Percentiles rank a stretch among this genome's conserved stretches.
Conservation (phyloP, 441 rosid genomes). For the Dalechampia spathulata region DNA sequence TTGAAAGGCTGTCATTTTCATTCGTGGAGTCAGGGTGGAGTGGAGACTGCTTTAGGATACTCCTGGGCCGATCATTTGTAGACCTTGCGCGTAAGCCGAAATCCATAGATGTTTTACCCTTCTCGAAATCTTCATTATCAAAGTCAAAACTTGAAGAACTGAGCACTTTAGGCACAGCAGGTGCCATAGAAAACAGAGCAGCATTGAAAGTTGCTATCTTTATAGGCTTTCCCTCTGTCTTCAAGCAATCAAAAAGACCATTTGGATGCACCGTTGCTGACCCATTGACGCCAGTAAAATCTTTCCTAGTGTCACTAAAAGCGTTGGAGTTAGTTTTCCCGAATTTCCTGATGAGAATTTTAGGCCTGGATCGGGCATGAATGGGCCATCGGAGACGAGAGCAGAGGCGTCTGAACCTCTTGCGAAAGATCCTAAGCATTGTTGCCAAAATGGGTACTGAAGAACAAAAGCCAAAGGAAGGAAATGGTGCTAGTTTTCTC, state of each 20-base stretch:
- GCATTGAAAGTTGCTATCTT: conserved; percentile 82
- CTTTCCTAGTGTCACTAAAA: conserved; percentile 9
- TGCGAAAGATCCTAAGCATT: conserved; percentile 49
- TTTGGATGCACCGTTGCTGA: conserved; percentile 40
- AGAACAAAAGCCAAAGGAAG: conserved; percentile 1
- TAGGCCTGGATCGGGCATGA: conserved; percentile 40
- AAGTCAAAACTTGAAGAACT: conserved; percentile 24
- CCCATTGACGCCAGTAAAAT: conserved; percentile 9
- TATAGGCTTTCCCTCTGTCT: conserved; percentile 37
- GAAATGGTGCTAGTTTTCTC: too few species aligned
- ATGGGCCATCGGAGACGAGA: conserved; percentile 61
- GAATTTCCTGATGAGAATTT: conserved; percentile 33
- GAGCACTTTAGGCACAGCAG: conserved; percentile 47
- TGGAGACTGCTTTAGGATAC: conserved; percentile 79
- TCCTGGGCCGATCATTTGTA: conserved; percentile 46
- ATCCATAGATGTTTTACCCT: conserved; percentile 10
- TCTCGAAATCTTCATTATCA: conserved; percentile 21
- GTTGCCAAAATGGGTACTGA: conserved; percentile 5
- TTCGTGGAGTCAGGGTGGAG: conserved; percentile 31
- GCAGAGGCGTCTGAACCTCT: conserved; percentile 43
- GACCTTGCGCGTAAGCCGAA: conserved; percentile 39
- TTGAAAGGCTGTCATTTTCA: conserved; percentile 21
- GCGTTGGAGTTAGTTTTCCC: conserved; percentile 27
- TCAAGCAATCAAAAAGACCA: conserved; percentile 18
- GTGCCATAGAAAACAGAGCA: conserved; percentile 89